Base-by-base conservation (phyloP, 352 stramenopile species). In the Phytopythium boreale region DNA sequence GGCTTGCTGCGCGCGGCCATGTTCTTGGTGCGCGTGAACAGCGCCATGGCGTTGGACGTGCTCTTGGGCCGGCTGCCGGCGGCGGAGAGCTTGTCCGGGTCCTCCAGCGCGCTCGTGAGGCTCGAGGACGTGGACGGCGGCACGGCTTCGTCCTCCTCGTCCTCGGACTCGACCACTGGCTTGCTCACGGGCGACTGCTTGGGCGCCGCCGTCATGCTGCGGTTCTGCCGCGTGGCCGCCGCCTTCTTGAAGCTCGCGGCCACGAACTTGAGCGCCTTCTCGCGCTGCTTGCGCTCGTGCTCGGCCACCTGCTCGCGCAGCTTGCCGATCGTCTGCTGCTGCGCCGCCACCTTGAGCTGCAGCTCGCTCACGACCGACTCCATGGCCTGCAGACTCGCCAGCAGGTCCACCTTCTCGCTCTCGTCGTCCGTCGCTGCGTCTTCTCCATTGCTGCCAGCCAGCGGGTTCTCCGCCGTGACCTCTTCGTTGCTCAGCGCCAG, bases 351-450 rank as follows among this genome's bases (percentile, higher is more conserved):
- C 58, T 90, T 84, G 20, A 68, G 53, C 43, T 81, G 72, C n/a
- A 88, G 62, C 39, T 85, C 83, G n/a, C 85, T 72, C 24, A 90
- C 47, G 14, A 88, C 72, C 56, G 71, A 66, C 36, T 85, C 82
- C 70, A 88, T 82, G 4, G 70, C 68, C 37, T 77, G 67, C 39
- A 88, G 22, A 59, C 73, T 75, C 4, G 65, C 67, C 46, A 74
- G 34, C 60, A 82, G 67, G 46, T 84, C 76, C 20, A 77, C 66
- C 9, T 66, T 64, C n/a, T 34, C 72, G 37, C 76, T 68, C 22
- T 71, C 43, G 9, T 74, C 53, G 20, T 72, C 64, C n/a, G 67
- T 59, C 12, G 55, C 31, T 5, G 4, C 20, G 2, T 24, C 5
- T 26, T 24, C 36, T 0, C 19, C 20, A 11, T 7, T 29, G 53